Base-by-base conservation (phyloP, 2,329 filamentous ascomycete genomes). In the Penicillium sp. region DNA sequence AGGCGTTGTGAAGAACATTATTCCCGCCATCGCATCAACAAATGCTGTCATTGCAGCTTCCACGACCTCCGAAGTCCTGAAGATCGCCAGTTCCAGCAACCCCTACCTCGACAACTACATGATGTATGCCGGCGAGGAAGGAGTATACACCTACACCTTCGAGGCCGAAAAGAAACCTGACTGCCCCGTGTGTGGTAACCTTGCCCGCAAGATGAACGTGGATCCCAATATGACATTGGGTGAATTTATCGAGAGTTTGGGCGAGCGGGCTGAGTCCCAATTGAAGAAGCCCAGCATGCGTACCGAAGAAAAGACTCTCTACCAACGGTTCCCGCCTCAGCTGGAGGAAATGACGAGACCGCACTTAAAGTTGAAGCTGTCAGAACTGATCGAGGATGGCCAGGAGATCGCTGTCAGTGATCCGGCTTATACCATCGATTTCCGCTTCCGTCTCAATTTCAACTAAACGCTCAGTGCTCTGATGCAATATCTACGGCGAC, bases 1-100 rank as follows among this genome's bases (percentile, higher is more conserved):
- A 72, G 95, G 94, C 53, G 95, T 97, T 2, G 91, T 99, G 66
- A 99, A 99, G 76, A 99, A 99, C 75, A 99, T 99, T 73, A 99
- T 99, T 57, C 94, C 94, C 0, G 95, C 94, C 27, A 99, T 99
- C 67, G 94, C 94, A 16, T 96, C 92, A 1, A 99, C 94, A 6
- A 99, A 99, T 71, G 93, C 94, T 53, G 94, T 99, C 65, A 89
- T 99, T 60, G 94, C 94, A 1, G 94, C 93, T 1, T 88, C 90
- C 48, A 97, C 93, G 75, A 97, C 94, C 75, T 97, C 96, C 62
- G 94, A 99, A 75, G 93, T 92, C 1, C 86, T 97, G 77, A 99
- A 99, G 77, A 90, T 99, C 58, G 89, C 88, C 40, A 96, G 90
- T 13, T 85, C 82, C 45, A 85, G 88, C 36, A 94, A 93, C 31